These are phyloP conservation scores for Colletotrichum kahawae DNA, from an alignment of 2,329 filamentous ascomycete species.

Conservation along the genomic window DNA sequence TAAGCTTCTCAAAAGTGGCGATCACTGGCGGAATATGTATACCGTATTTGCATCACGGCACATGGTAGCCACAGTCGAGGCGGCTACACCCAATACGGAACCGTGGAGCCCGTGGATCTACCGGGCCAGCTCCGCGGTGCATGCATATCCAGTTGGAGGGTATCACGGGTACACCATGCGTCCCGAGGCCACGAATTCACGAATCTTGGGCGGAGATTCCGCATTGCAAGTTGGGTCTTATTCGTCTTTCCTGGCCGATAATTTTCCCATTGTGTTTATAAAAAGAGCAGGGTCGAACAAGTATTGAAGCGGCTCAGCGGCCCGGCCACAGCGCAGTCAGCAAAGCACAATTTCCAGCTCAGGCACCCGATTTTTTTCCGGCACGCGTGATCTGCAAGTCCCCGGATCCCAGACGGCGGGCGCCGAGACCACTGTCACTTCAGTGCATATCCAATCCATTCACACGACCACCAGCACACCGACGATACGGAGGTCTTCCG, in stretches of 20 bases:
- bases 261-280: neutral
- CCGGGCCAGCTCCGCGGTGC: neutral
- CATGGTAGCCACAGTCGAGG: neutral
- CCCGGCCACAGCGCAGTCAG: conserved; percentile 4
- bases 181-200: neutral
- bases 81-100: conserved; percentile 14
- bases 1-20: neutral
- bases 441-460: conserved; percentile 9
- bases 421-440: conserved; percentile 1
- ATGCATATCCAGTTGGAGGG: neutral
- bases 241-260: neutral
- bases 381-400: conserved; percentile 1
- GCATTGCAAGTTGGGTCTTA: neutral
- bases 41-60: neutral
- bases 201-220: neutral
- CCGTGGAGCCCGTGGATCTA: conserved; percentile 22
- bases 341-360: neutral
- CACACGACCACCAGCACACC: neutral
- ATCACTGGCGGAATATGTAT: neutral
- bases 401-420: conserved; percentile 10
- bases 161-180: neutral
- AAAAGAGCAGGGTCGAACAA: neutral
- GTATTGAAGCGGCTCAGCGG: conserved; percentile 11
- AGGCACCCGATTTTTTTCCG: conserved; percentile 15
- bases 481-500: neutral